These are phyloP conservation scores for Avena atlantica DNA, from an alignment of 176 grass and related monocot genomes.

Conservation along the genomic window DNA sequence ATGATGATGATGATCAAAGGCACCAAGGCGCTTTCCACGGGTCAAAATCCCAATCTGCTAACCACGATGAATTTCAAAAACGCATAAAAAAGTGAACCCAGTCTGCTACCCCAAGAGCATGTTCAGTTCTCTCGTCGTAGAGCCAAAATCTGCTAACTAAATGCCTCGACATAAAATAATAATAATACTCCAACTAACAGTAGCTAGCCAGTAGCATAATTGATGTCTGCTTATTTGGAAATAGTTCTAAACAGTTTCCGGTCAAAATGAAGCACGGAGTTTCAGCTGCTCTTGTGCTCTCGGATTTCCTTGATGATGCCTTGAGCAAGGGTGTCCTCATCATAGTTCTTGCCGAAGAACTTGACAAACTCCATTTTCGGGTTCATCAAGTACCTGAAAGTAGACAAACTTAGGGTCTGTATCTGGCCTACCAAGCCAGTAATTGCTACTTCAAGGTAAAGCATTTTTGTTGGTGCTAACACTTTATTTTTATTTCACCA, in stretches of 20 bases:
- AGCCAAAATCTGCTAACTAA: not conserved
- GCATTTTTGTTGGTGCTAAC: not conserved
- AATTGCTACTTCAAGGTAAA: not conserved
- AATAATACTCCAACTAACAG: not conserved
- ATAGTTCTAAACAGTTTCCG: not conserved
- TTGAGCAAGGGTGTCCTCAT: conserved; percentile 61
- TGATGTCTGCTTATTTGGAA: not conserved
- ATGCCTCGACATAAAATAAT: not conserved
- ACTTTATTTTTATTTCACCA: not conserved
- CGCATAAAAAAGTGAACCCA: not conserved
- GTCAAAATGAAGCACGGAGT: not conserved
- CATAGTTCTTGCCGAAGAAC: conserved; percentile 77
- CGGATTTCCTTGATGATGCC: conserved; percentile 61
- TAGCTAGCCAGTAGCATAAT: not conserved
- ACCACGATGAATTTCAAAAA: not conserved
- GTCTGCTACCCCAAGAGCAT: no score
- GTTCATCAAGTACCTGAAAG: conserved; percentile 73
- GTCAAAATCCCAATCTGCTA: not conserved
- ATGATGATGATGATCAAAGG: not conserved
- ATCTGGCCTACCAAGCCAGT: not conserved
- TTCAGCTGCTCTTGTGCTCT: conserved; percentile 43
- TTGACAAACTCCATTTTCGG: conserved; percentile 70
- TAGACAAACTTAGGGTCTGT: not conserved
- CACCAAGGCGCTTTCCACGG: not conserved
- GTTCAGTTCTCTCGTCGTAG: not conserved